A percentile compares a stretch with the other conserved stretches of the same genome.
Conservation (phyloP, 495 filamentous ascomycete genomes). For the Massariosphaeria phaeospora region DNA sequence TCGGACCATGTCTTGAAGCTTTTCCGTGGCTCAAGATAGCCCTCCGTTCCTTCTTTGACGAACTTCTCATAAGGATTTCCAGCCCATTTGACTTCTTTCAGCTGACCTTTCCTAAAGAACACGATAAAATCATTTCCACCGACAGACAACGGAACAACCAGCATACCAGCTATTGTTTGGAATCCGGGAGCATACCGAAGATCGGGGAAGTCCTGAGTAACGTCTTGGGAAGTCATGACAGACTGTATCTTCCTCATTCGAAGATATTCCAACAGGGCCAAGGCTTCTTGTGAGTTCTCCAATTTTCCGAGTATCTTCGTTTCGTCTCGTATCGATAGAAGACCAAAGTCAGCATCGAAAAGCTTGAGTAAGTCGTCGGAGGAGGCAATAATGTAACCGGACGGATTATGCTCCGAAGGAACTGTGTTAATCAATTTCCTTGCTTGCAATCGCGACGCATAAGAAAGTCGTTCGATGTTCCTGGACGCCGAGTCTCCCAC, state of each 20-base stretch:
- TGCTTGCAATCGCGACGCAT: constrained; percentile 75
- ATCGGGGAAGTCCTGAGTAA: constrained; percentile 76
- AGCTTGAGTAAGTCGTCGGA: constrained; percentile 82
- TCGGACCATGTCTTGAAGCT: constrained; percentile 76
- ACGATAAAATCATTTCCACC: constrained; percentile 83
- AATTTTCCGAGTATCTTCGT: constrained; percentile 79
- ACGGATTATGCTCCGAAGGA: constrained; percentile 76
- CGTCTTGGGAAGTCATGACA: constrained; percentile 72
- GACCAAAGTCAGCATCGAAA: constrained; percentile 84
- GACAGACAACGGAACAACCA: constrained; percentile 76
- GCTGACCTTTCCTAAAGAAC: constrained; percentile 77
- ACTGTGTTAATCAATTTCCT: constrained; percentile 75
- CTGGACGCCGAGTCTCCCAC: constrained; percentile 81
- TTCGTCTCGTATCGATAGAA: constrained; percentile 79
- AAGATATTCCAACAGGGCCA: constrained; percentile 83
- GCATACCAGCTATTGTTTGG: constrained; percentile 67
- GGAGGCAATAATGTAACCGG: constrained; percentile 87
- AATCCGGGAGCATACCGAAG: constrained; percentile 78
- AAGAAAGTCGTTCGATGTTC: constrained; percentile 86
- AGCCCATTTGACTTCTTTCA: constrained; percentile 82
- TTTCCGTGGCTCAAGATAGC: constrained; percentile 67
- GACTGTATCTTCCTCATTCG: constrained; percentile 70
- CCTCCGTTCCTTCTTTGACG: constrained; percentile 60
- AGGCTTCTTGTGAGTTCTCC: constrained; percentile 72
- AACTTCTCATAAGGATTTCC: constrained; percentile 88